Conservation (phyloP, 1,284 basidiomycete species). For the Coniophora puteana region DNA sequence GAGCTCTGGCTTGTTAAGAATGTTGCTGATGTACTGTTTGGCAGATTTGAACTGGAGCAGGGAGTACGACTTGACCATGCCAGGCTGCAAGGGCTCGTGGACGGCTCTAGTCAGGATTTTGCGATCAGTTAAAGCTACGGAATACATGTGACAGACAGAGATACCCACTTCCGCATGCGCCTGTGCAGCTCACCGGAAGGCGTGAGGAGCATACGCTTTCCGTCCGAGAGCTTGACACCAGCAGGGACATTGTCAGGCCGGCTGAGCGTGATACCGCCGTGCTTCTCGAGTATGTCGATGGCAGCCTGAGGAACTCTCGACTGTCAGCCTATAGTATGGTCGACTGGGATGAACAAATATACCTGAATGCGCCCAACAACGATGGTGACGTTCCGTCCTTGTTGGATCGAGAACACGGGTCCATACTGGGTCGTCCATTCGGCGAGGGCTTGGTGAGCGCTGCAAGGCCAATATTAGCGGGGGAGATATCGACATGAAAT, state of each 20-base stretch:
- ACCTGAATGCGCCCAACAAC: slow-evolving; percentile 31
- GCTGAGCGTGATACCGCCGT: slow-evolving; percentile 26
- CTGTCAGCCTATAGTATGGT: not conserved
- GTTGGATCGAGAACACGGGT: slow-evolving; percentile 25
- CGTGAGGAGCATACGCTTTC: slow-evolving; percentile 19
- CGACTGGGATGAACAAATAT: not conserved
- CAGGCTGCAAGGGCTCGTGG: slow-evolving; percentile 36
- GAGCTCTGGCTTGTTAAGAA: slow-evolving; percentile 31
- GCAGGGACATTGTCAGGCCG: slow-evolving; percentile 28
- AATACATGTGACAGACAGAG: not conserved
- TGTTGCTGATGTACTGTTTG: slow-evolving; percentile 32
- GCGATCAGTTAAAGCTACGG: not conserved
- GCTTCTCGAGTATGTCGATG: slow-evolving; percentile 33
- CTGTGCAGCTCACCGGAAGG: slow-evolving; percentile 22
- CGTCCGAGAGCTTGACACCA: slow-evolving; percentile 21
- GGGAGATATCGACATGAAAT: not conserved
- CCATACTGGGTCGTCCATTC: slow-evolving; percentile 31
- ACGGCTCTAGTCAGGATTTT: slow-evolving; percentile 26
- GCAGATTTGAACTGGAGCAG: slow-evolving; percentile 32
- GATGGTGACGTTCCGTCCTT: slow-evolving; percentile 21
- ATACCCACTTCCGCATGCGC: slow-evolving; percentile 18
- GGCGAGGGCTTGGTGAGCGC: slow-evolving; percentile 13
- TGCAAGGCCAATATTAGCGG: not conserved
- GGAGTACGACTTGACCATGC: slow-evolving; percentile 26
- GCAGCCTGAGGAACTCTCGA: slow-evolving; percentile 15